These are phyloP conservation scores for Pythium aquatile DNA, from an alignment of 352 stramenopile genomes.

Conservation along the genomic window DNA sequence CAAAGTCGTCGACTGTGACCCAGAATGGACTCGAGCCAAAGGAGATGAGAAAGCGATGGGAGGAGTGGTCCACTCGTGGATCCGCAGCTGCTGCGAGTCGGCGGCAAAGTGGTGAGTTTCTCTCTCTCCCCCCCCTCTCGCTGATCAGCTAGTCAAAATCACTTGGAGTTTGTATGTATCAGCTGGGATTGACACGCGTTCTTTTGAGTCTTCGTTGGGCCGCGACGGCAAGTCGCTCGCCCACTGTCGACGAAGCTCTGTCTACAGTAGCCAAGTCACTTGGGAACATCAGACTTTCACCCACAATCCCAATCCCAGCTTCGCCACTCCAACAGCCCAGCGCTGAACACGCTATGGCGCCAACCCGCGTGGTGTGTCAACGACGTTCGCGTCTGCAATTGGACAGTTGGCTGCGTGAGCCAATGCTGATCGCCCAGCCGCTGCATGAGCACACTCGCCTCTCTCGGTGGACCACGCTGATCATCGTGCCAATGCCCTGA, in stretches of 20 bases:
- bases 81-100: neutral
- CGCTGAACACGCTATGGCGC: neutral
- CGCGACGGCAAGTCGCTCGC: too few relatives aligned
- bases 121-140: neutral
- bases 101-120: neutral
- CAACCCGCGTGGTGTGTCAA: neutral
- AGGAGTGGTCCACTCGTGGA: neutral
- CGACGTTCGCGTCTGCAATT: neutral
- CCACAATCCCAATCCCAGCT: neutral
- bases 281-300: neutral
- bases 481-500: too few relatives aligned
- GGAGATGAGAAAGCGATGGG: slow-evolving; percentile 2
- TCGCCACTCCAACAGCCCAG: neutral
- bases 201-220: neutral
- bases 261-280: neutral
- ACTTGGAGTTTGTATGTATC: neutral
- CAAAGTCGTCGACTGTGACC: neutral
- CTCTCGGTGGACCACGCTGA: neutral
- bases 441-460: neutral
- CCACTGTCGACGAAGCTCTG: neutral
- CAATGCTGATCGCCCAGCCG: neutral
- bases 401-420: neutral
- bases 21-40: neutral
- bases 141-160: neutral
- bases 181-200: neutral